These are phyloP conservation scores for Phanerodontia chrysosporium DNA, from an alignment of 768 basidiomycete species.

Conservation along the genomic window DNA sequence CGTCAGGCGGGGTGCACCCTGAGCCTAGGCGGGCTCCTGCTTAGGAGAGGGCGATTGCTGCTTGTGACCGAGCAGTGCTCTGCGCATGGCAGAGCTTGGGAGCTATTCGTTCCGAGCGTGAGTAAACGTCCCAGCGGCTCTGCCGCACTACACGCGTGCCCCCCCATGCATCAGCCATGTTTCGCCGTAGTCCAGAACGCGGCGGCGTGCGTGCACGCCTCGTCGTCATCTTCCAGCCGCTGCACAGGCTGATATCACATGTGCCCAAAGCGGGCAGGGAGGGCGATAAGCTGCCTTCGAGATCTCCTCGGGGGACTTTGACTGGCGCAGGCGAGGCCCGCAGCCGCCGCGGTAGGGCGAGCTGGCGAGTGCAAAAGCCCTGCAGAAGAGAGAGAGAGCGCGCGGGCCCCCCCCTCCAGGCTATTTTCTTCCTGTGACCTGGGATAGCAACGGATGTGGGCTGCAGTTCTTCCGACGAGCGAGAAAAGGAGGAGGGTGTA, in stretches of 20 bases:
- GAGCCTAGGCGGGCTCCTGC: background rate
- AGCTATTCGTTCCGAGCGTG: background rate
- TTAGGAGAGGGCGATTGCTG: background rate
- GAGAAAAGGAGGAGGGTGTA: background rate
- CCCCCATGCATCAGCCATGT: background rate
- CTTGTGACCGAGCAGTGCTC: background rate
- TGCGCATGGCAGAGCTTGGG: background rate
- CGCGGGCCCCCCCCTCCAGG: too few relatives aligned
- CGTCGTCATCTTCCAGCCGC: background rate
- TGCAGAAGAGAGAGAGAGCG: too few relatives aligned
- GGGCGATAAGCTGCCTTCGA: constrained; percentile 2
- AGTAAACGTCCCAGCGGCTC: background rate
- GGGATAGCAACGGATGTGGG: background rate
- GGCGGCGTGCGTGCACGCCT: background rate
- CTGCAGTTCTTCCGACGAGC: background rate
- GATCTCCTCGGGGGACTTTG: constrained; percentile 8
- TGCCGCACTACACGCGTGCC: background rate
- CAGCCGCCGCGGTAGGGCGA: background rate
- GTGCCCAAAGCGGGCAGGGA: background rate
- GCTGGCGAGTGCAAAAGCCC: too few relatives aligned
- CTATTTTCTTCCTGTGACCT: too few relatives aligned
- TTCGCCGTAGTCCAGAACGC: constrained; percentile 3
- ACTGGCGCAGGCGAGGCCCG: background rate
- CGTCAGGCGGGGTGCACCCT: background rate
- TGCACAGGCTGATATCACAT: constrained; percentile 9